Evolutionary conservation across 2,329 filamentous ascomycete genomes (phyloP), one percentile per base, ranked within the genome.

Genomic region (Fusarium brevicatenulatum): DNA sequence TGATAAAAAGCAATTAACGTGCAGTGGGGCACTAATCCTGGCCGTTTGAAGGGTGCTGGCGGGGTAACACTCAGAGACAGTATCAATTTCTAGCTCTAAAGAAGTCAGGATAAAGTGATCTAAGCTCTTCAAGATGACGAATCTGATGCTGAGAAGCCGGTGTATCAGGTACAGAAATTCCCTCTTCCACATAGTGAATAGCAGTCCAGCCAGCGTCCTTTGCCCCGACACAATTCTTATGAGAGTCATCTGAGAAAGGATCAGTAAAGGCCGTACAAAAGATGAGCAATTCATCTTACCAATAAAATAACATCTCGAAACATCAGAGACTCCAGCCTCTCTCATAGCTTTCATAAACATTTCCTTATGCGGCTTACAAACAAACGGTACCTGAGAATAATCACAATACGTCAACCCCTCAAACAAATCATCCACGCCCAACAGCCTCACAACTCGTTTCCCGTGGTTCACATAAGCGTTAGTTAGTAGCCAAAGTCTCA

Each of bases 361-460:
- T 40, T 91, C 90, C 54, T 86, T 86, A 59, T 92, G 88, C 2
- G 96, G 96, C 81, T 99, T 99, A 85, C 96, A 98, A 40, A 97
- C 83, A 66, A 99, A 87, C 4, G 90, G 91, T 36, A 89, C 84
- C 16, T 88, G 83, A 9, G 85, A 87, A 82, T 99, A 99, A 82
- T 99, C 94, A 79, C 97, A 99, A 80, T 91, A 99, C 0, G 96
- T 99, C 72, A 98, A 90, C 8, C 96, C 96, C 70, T 98, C 95
- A 79, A 99, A 99, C 23, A 95, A 83, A 79, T 97, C 94, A 3
- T 97, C 95, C 18, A 99, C 86, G 2, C 89, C 91, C 5, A 99
- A 85, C 15, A 99, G 83, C 63, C 87, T 90, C 10, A 98, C 90
- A 0, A 99, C 96, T 34, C 95, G 85, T 77, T 89, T 91, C 21